Evolutionary conservation across 2,329 filamentous ascomycete genomes (phyloP).

Genomic region (Neopestalotiopsis sp.): DNA sequence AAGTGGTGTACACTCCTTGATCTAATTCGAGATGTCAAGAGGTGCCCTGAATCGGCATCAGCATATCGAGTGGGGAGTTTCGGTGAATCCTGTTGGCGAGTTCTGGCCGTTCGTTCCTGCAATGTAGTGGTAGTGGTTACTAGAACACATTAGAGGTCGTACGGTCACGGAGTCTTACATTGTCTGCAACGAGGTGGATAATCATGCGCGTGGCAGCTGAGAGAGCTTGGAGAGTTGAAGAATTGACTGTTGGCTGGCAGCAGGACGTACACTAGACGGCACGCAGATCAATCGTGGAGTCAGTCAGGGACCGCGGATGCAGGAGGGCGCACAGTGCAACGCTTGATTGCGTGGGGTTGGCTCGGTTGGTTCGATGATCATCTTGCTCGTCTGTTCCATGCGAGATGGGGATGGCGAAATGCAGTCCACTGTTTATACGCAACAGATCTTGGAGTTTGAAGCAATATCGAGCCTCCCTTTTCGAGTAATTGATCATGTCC

Average conservation of each 20-base stretch:
- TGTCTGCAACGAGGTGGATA: not conserved
- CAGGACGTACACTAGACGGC: no score
- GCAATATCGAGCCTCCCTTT: not conserved
- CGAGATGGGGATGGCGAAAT: not conserved
- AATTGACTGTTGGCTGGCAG: not conserved
- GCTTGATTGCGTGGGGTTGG: no score
- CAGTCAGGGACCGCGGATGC: no score
- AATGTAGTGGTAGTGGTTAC: not conserved
- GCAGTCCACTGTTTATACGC: not conserved
- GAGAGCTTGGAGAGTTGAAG: not conserved
- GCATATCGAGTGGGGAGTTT: not conserved
- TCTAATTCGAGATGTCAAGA: not conserved
- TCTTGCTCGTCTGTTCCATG: not conserved
- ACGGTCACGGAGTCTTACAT: constrained; percentile 3
- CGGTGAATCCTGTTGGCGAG: not conserved
- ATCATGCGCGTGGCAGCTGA: not conserved
- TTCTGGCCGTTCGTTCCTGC: constrained; percentile 1
- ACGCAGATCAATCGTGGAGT: no score
- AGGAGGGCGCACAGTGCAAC: no score
- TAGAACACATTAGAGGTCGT: not conserved
- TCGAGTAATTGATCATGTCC: not conserved
- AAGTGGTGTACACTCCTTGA: no score
- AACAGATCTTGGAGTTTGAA: not conserved
- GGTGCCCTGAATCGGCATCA: constrained; percentile 1
- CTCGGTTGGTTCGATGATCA: no score